phyloP scores from a whole-genome alignment of 2,329 filamentous ascomycete species.

The Diaporthe vexans region DNA sequence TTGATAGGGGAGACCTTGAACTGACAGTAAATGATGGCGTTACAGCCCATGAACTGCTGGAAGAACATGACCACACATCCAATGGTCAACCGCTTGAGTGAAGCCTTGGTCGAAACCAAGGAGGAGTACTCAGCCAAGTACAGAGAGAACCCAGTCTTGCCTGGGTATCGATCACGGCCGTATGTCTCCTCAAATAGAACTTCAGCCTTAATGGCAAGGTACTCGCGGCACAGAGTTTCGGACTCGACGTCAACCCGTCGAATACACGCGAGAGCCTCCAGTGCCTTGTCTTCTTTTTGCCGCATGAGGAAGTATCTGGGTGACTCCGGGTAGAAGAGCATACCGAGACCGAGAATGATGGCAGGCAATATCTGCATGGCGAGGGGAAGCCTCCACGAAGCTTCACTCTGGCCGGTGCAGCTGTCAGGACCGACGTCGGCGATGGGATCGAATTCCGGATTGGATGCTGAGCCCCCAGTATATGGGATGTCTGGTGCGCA shows the following conservation, averaged over 20 bases:
- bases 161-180: slow-evolving; percentile 48
- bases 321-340: slow-evolving; percentile 64
- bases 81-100: slow-evolving; percentile 62
- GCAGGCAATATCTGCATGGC: slow-evolving; percentile 68
- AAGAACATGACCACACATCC: slow-evolving; percentile 70
- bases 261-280: slow-evolving; percentile 49
- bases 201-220: slow-evolving; percentile 55
- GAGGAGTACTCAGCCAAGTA: slow-evolving; percentile 51
- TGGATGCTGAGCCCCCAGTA: slow-evolving; percentile 55
- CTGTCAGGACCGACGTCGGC: slow-evolving; percentile 56
- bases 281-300: slow-evolving; percentile 49
- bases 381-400: slow-evolving; percentile 63
- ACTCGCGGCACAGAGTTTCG: slow-evolving; percentile 50
- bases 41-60: slow-evolving; percentile 59
- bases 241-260: slow-evolving; percentile 52
- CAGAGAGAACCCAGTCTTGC: slow-evolving; percentile 49
- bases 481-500: slow-evolving; percentile 63
- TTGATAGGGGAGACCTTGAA: neutral
- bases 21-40: slow-evolving; percentile 62
- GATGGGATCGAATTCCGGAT: slow-evolving; percentile 58
- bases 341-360: slow-evolving; percentile 66
- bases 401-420: slow-evolving; percentile 60
- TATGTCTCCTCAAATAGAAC: slow-evolving; percentile 53
- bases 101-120: slow-evolving; percentile 49
- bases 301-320: slow-evolving; percentile 53